These are phyloP conservation scores for Cadophora gregata DNA, from an alignment of 2,329 filamentous ascomycete species.

Conservation along the genomic window DNA sequence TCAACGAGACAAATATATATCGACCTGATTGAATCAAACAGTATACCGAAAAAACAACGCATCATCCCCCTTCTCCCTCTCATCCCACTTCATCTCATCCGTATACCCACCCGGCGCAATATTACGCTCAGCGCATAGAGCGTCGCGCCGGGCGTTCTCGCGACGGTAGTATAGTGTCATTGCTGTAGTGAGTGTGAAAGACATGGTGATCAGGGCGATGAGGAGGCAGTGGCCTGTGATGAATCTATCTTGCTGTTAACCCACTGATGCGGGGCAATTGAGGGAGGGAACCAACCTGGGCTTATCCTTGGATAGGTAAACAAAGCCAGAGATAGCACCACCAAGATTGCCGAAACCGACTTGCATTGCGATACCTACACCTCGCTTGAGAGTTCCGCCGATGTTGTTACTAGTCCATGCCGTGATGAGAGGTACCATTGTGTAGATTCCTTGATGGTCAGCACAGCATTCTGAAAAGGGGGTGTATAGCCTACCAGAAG, in stretches of 20 bases:
- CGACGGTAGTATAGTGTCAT: slow-evolving; percentile 63
- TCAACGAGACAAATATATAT: not conserved
- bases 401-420: slow-evolving; percentile 53
- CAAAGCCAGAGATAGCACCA: slow-evolving; percentile 45
- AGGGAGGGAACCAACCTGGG: slow-evolving; percentile 34
- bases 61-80: slow-evolving; percentile 18
- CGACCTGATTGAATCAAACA: slow-evolving; percentile 2
- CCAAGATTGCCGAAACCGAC: slow-evolving; percentile 63
- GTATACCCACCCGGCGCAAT: not conserved
- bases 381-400: slow-evolving; percentile 60
- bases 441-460: slow-evolving; percentile 50
- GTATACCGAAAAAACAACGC: slow-evolving; percentile 13
- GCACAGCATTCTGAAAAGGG: not conserved
- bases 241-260: slow-evolving; percentile 43
- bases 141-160: slow-evolving; percentile 58
- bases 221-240: slow-evolving; percentile 53
- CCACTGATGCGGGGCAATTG: not conserved
- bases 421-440: slow-evolving; percentile 54
- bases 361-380: slow-evolving; percentile 68
- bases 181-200: slow-evolving; percentile 54
- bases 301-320: slow-evolving; percentile 52
- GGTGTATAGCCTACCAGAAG: slow-evolving; percentile 48
- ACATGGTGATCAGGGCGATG: slow-evolving; percentile 53
- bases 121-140: slow-evolving; percentile 1
- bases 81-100: slow-evolving; percentile 9